These are phyloP conservation scores for Syncephalastrum contaminatum DNA, from an alignment of 371 early-diverging fungal species.

Conservation along the genomic window DNA sequence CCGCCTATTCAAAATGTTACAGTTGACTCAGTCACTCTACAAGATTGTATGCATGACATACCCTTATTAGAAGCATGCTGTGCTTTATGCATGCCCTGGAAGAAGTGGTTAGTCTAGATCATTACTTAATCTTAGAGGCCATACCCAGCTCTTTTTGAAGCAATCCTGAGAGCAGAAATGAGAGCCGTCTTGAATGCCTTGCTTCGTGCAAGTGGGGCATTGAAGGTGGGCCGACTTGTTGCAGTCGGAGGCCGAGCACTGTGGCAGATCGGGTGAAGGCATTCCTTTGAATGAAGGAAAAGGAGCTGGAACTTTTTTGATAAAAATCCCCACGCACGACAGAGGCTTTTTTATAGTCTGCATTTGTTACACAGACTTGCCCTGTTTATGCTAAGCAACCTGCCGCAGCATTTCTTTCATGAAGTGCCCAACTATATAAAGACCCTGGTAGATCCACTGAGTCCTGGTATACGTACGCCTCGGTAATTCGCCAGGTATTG, in stretches of 20 bases:
- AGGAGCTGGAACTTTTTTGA: background rate
- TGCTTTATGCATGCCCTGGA: slow-evolving; percentile 11
- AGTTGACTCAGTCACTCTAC: slow-evolving; percentile 25
- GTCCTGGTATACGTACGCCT: no score
- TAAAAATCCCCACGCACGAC: no score
- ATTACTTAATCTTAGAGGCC: no score
- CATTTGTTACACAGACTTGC: no score
- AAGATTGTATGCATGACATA: slow-evolving; percentile 48
- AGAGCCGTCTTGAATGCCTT: slow-evolving; percentile 56
- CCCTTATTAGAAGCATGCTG: background rate
- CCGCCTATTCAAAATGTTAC: slow-evolving; percentile 22
- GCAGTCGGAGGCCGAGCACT: slow-evolving; percentile 50
- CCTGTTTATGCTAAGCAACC: no score
- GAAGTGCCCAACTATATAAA: no score
- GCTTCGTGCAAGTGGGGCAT: slow-evolving; percentile 90
- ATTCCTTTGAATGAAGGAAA: no score
- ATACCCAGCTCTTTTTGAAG: slow-evolving; percentile 18
- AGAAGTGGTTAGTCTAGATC: background rate
- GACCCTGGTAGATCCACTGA: no score
- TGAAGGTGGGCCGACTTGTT: slow-evolving; percentile 74
- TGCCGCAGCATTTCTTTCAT: no score
- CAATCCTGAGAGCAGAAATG: slow-evolving; percentile 79
- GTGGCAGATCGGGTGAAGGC: no score
- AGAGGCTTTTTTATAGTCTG: no score
- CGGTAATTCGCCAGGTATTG: no score